Evolutionary conservation across 768 basidiomycete species (phyloP).

Genomic region (Boletus tylopilopsis): DNA sequence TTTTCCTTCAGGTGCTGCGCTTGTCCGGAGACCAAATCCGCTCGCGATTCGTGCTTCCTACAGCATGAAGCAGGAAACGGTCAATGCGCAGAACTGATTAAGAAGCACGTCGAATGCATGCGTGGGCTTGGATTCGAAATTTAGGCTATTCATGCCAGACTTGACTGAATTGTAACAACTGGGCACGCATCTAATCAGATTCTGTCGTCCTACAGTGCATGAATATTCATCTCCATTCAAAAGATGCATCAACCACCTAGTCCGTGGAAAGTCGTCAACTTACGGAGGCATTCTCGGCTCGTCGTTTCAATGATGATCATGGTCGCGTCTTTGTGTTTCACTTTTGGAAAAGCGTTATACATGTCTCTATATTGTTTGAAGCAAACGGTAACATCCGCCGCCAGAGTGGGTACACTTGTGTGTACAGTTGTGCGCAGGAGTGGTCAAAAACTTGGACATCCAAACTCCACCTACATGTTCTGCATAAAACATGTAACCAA

Average conservation of each 20-base stretch:
- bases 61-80: slow-evolving; percentile 61
- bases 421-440: too few relatives aligned
- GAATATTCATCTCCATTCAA: slow-evolving; percentile 8
- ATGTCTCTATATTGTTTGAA: too few relatives aligned
- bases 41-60: slow-evolving; percentile 94
- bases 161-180: neutral
- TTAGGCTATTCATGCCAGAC: slow-evolving; percentile 26
- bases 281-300: too few relatives aligned
- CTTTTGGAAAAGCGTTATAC: too few relatives aligned
- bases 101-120: slow-evolving; percentile 90
- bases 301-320: too few relatives aligned
- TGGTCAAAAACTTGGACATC: too few relatives aligned
- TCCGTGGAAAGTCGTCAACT: neutral
- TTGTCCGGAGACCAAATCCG: slow-evolving; percentile 88
- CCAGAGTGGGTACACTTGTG: too few relatives aligned
- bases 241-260: neutral
- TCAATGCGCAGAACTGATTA: slow-evolving; percentile 77
- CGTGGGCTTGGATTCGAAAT: slow-evolving; percentile 83
- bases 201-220: neutral
- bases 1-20: slow-evolving; percentile 76
- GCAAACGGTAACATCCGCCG: too few relatives aligned
- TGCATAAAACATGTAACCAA: too few relatives aligned
- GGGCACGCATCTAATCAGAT: neutral
- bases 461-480: too few relatives aligned
- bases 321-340: too few relatives aligned